Evolutionary conservation across 2,329 filamentous ascomycete genomes (phyloP), one percentile per base, ranked within the genome.

Genomic region (Talaromyces sp.): DNA sequence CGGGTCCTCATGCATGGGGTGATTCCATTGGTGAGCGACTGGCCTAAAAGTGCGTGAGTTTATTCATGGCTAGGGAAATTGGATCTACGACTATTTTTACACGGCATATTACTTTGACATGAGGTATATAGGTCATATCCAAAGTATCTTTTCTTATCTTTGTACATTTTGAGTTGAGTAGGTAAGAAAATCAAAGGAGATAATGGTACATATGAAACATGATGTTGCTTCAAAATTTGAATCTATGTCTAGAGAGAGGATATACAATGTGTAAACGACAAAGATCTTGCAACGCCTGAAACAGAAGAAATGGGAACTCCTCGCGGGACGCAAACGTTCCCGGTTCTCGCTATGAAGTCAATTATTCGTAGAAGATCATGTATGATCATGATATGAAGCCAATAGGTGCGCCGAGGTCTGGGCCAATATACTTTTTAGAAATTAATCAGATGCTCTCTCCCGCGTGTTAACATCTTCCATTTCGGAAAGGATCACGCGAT

Each of bases 401-500:
- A 11, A 39, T 9, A 36, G 32, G n/a, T 30, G 19, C 20, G 35
- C 35, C 36, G 24, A 5, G 24, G 4, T 27, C 17, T 13, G 36
- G n/a, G 4, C 40, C 40, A n/a, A 27, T 9, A 27, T 30, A 17
- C 4, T 9, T n/a, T n/a, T n/a, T n/a, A n/a, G 13, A 14, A 20
- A 14, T 20, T 27, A 39, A 13, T 46, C 33, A 10, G 33, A 19
- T 11, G 35, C 35, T 33, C 49, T 40, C 43, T 72, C 70, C 47
- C 60, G 64, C 36, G 54, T 59, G 41, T 54, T 64, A 11, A 86
- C 83, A 64, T 87, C 85, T 61, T 78, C 78, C 86, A 90, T 88
- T 71, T 90, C 87, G 35, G 81, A 74, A 40, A 81, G 63, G 68
- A 90, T 82, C 20, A 87, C 76, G 29, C 79, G 71, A 64, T 90